These are phyloP conservation scores for Condylostoma magnum DNA, from an alignment of 169 alveolate species.

Conservation along the genomic window DNA sequence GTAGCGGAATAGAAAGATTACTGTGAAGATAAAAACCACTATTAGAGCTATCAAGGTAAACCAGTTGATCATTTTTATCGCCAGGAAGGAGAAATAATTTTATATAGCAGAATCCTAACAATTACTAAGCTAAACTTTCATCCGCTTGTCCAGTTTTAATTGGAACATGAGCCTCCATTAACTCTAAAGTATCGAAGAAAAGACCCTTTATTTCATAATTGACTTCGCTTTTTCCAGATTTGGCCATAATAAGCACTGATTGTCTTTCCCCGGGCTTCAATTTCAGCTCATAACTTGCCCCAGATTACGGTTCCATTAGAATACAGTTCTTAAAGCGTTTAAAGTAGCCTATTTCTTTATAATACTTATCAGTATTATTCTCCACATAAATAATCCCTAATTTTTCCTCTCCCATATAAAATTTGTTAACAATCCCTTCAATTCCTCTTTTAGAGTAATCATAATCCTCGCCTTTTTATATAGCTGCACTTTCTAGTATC, in stretches of 20 bases:
- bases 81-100: not conserved
- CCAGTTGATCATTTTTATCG: slow-evolving; percentile 21
- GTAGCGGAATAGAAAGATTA: not conserved
- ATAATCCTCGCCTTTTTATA: not conserved
- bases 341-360: slow-evolving; percentile 3
- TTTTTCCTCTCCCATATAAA: slow-evolving; percentile 20
- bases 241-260: no score
- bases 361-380: slow-evolving; percentile 1
- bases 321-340: slow-evolving; percentile 16
- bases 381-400: slow-evolving; percentile 15
- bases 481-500: not conserved
- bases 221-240: no score
- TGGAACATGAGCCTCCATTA: no score
- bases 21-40: not conserved
- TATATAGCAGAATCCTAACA: no score
- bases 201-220: no score
- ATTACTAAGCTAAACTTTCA: no score
- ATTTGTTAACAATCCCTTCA: not conserved
- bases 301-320: slow-evolving; percentile 21
- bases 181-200: no score
- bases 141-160: no score
- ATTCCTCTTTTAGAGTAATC: not conserved
- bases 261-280: slow-evolving; percentile 32
- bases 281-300: slow-evolving; percentile 14
- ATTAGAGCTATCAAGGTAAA: not conserved